Percentiles rank a stretch among this genome's conserved stretches.
Evolutionary conservation across 768 basidiomycete genomes (phyloP).

Genomic region (Podaxis sp.): DNA sequence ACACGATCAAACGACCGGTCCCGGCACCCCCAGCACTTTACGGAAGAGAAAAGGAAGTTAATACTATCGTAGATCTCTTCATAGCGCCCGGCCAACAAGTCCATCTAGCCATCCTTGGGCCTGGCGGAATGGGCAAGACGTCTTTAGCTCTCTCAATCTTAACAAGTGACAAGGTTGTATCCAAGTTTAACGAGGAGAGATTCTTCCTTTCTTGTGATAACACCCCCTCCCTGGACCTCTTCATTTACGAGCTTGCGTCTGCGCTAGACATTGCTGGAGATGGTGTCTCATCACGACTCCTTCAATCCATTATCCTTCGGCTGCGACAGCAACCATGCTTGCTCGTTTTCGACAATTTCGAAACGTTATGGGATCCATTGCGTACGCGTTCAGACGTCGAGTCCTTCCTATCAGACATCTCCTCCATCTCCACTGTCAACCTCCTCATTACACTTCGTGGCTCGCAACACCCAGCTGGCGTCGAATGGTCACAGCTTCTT

Average conservation of each 20-base stretch:
- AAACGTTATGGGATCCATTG: constrained; percentile 32
- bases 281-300: constrained; percentile 13
- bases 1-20: constrained; percentile 17
- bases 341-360: constrained; percentile 33
- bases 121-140: constrained; percentile 35
- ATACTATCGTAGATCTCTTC: constrained; percentile 19
- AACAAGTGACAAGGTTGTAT: constrained; percentile 21
- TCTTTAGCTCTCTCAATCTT: constrained; percentile 28
- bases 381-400: constrained; percentile 26
- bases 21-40: constrained; percentile 24
- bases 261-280: constrained; percentile 20
- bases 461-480: constrained; percentile 27
- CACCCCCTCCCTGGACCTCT: constrained; percentile 22
- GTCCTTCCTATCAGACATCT: constrained; percentile 23
- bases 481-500: constrained; percentile 24
- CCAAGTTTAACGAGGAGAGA: constrained; percentile 21
- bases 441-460: constrained; percentile 32
- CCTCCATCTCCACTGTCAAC: constrained; percentile 20
- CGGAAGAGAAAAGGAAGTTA: constrained; percentile 27
- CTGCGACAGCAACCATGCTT: constrained; percentile 20
- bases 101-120: constrained; percentile 25
- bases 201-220: constrained; percentile 32
- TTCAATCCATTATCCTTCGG: constrained; percentile 19
- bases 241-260: constrained; percentile 24
- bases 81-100: background rate